Evolutionary conservation across 2,329 filamentous ascomycete genomes (phyloP), one percentile per base, ranked within the genome.

Genomic region (Arthrobotrys iridis): DNA sequence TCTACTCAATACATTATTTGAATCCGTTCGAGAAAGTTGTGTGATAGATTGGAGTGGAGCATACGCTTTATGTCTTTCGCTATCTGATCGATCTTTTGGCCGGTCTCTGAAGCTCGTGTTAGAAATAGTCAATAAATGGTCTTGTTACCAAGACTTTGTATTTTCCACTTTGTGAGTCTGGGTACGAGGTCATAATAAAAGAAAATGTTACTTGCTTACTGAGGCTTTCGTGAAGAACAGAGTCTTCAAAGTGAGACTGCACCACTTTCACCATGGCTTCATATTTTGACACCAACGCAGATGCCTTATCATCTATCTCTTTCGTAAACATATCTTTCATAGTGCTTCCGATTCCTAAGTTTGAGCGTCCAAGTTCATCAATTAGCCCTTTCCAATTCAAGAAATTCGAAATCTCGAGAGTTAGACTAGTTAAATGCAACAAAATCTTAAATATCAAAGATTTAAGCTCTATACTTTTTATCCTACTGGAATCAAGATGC

Each of bases 291-390:
- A 59, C 10, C 15, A 73, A 37, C 20, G 60, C 13, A 13, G 59
- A 40, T 5, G 43, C 59, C 22, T 73, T 73, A 5, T 50, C 8
- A 6, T 73, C 20, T 2, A 73, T 13, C 1, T 73, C 68, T 22
- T 65, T 73, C 22, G 59, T 59, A 22, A 73, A 65, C n/a, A 73
- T 15, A 11, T 73, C 68, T n/a, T 73, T 73, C 30, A 73, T 3
- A 24, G 68, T 66, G 30, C 6, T 60, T 30, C 60, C 60, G 3
- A 73, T 50, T 48, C 68, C 67, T 72, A 40, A 33, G 10, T 33
- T 10, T 37, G 6, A 37, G 13, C 6, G 6, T 37, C 13, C 33
- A 37, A 37, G 13, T 37, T 37, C 33, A 37, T 37, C 33, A 13
- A 37, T 37, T 37, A 37, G 33, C 33, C 33, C 15, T 22, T 8